Evolutionary conservation across 441 rosid species (phyloP), one percentile per base, ranked within the genome.

Genomic region (Gossypium davidsonii): DNA sequence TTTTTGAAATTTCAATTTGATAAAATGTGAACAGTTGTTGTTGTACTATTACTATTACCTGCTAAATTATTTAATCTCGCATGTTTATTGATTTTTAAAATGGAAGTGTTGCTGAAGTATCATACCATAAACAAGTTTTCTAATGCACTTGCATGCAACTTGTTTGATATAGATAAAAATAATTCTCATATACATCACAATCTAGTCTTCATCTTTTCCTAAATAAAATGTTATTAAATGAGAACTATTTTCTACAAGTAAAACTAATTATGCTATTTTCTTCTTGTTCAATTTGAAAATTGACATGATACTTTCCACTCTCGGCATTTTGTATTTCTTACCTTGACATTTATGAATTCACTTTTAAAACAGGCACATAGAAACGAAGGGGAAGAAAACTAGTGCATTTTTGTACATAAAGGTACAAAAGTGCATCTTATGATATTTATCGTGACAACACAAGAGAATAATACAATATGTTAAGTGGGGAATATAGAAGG

Each of bases 401-500:
- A 4, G 56, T 51, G 72, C 58, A 9, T 15, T 23, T 68, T 51
- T 68, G 60, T 15, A 28, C 28, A 15, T 68, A 51, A 68, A 68
- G 11, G 48, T 28, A 31, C 60, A 52, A 68, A 68, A 68, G 57
- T 68, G 28, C 31, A 28, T 68, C 48, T 28, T 17, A 10, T 28
- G 17, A n/a, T 53, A 52, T 39, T 26, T 67, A 25, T 18, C 6
- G 23, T 17, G 26, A 52, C 61, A 68, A 17, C 18, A 0, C 3
- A 28, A 39, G 5, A 51, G 14, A 25, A 23, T 48, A 67, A 67
- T 67, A 67, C 71, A 67, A 25, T 49, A 67, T 49, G 71, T 42
- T 59, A 0, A 72, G 55, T 2, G 73, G 76, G 58, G 74, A 56
- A 57, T 56, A 5, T 59, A 73, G 82, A 69, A 78, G 80, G 70